Percentiles rank a stretch among this genome's conserved stretches.
Evolutionary conservation across 139 green algal species (phyloP).

Genomic region (Picochlorum sp.): DNA sequence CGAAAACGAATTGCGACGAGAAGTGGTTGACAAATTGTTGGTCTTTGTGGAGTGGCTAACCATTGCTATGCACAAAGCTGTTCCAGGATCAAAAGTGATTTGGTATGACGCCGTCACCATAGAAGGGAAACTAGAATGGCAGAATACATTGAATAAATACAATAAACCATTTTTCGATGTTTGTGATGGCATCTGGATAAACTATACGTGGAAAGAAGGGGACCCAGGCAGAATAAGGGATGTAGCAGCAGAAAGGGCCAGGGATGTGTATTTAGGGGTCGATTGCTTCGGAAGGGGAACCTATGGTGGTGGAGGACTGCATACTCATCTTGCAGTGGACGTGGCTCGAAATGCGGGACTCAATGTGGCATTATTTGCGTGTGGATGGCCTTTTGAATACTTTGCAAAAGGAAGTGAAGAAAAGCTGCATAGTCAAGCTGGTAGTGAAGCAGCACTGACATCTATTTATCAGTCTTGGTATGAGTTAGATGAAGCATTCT

Average conservation of each 20-base stretch:
- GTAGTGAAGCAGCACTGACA: background rate
- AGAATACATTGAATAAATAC: slow-evolving; percentile 51
- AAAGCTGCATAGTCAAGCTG: background rate
- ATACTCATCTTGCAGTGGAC: slow-evolving; percentile 15
- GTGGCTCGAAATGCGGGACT: slow-evolving; percentile 22
- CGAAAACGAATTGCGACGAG: slow-evolving; percentile 49
- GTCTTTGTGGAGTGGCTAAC: slow-evolving; percentile 44
- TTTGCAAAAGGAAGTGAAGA: background rate
- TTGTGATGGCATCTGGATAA: slow-evolving; percentile 62
- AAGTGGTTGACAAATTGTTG: slow-evolving; percentile 36
- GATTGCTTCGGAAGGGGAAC: slow-evolving; percentile 64
- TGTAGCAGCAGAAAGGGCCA: slow-evolving; percentile 15
- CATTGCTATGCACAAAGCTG: background rate
- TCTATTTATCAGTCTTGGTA: slow-evolving; percentile 1
- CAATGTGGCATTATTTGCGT: slow-evolving; percentile 18
- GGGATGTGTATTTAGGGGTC: slow-evolving; percentile 69
- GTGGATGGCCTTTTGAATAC: slow-evolving; percentile 20
- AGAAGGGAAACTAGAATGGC: slow-evolving; percentile 64
- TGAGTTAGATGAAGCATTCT: slow-evolving; percentile 13
- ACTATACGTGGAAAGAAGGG: slow-evolving; percentile 58
- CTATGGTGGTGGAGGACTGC: slow-evolving; percentile 42
- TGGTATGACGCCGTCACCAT: slow-evolving; percentile 78
- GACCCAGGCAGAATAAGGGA: background rate
- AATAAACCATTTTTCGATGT: slow-evolving; percentile 54
- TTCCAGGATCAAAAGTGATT: slow-evolving; percentile 10